Evolutionary conservation across 1,284 basidiomycete species (phyloP).

Genomic region (Apiotrichum gamsii): DNA sequence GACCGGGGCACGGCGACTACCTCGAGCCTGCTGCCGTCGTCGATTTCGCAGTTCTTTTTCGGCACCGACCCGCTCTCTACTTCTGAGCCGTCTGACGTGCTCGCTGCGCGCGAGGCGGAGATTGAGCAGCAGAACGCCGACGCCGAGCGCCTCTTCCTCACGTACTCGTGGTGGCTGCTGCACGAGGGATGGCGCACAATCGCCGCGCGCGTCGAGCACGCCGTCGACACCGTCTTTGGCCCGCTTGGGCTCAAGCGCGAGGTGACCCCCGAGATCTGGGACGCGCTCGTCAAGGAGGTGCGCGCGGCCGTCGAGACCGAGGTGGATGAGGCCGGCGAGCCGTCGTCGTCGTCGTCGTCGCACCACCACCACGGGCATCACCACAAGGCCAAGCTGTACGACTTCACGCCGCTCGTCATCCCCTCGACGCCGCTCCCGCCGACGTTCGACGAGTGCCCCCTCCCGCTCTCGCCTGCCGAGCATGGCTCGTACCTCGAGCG

Average conservation of each 20-base stretch:
- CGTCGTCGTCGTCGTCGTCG: background rate
- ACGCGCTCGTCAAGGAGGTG: slow-evolving; percentile 33
- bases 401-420: slow-evolving; percentile 37
- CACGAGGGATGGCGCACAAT: slow-evolving; percentile 45
- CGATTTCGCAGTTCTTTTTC: slow-evolving; percentile 1
- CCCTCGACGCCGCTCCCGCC: slow-evolving; percentile 27
- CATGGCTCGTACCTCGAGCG: slow-evolving; percentile 26
- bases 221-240: slow-evolving; percentile 39
- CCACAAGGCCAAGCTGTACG: slow-evolving; percentile 18
- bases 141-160: slow-evolving; percentile 43
- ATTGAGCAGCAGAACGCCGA: slow-evolving; percentile 23
- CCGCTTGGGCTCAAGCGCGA: slow-evolving; percentile 42
- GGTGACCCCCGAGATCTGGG: slow-evolving; percentile 36
- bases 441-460: slow-evolving; percentile 13
- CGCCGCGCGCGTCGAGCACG: slow-evolving; percentile 29
- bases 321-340: slow-evolving; percentile 3
- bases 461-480: slow-evolving; percentile 20
- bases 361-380: slow-evolving; percentile 4
- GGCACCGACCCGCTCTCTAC: background rate
- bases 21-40: slow-evolving; percentile 1
- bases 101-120: slow-evolving; percentile 17
- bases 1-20: slow-evolving; percentile 11
- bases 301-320: slow-evolving; percentile 37
- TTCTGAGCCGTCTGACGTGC: background rate
- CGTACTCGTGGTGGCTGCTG: slow-evolving; percentile 47